Conservation (phyloP, 129 eudicot species). For the Flaveria brownii region DNA sequence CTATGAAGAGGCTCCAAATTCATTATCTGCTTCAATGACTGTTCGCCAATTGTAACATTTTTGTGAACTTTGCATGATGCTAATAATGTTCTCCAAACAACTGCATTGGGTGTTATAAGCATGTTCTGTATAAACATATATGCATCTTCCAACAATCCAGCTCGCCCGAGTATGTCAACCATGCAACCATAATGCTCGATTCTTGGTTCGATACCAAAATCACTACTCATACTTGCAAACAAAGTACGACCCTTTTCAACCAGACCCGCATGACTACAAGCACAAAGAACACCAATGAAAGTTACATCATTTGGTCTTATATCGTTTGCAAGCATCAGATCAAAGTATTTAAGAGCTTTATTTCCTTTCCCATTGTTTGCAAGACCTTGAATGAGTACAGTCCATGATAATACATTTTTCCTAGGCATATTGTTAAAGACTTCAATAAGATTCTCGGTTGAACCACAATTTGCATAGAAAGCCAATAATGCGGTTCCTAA, state of each 20-base stretch:
- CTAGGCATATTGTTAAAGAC: constrained; percentile 42
- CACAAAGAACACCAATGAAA: constrained; percentile 60
- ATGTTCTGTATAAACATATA: constrained; percentile 47
- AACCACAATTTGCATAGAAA: constrained; percentile 51
- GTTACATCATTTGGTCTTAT: constrained; percentile 52
- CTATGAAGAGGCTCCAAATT: constrained; percentile 43
- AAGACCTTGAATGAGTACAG: constrained; percentile 53
- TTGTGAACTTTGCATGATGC: constrained; percentile 66
- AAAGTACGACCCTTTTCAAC: constrained; percentile 59
- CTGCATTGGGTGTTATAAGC: constrained; percentile 57
- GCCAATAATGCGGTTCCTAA: constrained; percentile 46
- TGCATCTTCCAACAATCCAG: constrained; percentile 56
- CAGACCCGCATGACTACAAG: constrained; percentile 63
- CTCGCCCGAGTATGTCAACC: constrained; percentile 72
- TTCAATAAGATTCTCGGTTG: constrained; percentile 31
- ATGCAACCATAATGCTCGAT: constrained; percentile 72
- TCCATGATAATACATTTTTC: constrained; percentile 45
- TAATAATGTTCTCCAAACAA: constrained; percentile 74
- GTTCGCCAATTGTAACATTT: constrained; percentile 41
- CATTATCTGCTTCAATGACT: constrained; percentile 25
- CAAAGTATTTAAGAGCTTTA: constrained; percentile 40
- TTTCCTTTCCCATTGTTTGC: constrained; percentile 48
- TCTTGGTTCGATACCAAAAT: constrained; percentile 52
- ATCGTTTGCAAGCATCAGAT: constrained; percentile 41
- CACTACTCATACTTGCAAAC: constrained; percentile 55